Percentiles rank a stretch among this genome's conserved stretches.
phyloP scores from a whole-genome alignment of 2,329 filamentous ascomycete species.

The Chaetomiaceae sp. region DNA sequence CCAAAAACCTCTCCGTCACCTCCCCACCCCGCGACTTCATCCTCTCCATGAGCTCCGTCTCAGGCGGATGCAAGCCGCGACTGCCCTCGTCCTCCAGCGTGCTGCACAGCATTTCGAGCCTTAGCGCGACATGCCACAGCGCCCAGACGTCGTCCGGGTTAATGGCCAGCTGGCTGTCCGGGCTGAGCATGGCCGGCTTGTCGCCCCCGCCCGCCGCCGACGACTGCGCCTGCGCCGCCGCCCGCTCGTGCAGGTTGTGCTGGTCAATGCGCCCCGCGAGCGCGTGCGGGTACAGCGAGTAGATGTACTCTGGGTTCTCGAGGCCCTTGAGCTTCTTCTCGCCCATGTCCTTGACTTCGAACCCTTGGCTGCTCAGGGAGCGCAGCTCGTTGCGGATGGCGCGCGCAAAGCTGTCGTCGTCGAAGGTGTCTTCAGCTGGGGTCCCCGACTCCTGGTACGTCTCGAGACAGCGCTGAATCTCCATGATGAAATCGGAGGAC shows the following conservation, averaged over 20 bases:
- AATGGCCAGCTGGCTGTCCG: conserved; percentile 65
- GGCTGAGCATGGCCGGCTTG: conserved; percentile 58
- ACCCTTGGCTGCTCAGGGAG: conserved; percentile 83
- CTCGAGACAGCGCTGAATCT: conserved; percentile 87
- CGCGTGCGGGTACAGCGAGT: conserved; percentile 88
- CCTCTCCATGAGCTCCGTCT: conserved; percentile 74
- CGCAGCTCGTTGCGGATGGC: conserved; percentile 83
- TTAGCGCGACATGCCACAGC: conserved; percentile 82
- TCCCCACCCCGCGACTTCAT: conserved; percentile 68
- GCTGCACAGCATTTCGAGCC: conserved; percentile 90
- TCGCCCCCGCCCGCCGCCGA: conserved; percentile 31
- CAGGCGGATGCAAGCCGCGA: conserved; percentile 66
- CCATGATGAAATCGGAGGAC: conserved; percentile 92
- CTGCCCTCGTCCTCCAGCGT: conserved; percentile 69
- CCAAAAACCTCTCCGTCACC: conserved; percentile 79
- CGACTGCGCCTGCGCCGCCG: conserved; percentile 21
- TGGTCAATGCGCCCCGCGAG: conserved; percentile 75
- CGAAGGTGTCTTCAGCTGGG: conserved; percentile 67
- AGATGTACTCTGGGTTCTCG: conserved; percentile 94
- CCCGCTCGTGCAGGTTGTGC: conserved; percentile 51
- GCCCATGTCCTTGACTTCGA: conserved; percentile 90
- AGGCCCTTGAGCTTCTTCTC: conserved; percentile 94
- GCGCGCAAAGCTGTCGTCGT: conserved; percentile 68
- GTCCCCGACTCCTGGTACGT: conserved; percentile 83
- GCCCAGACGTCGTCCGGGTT: conserved; percentile 84